These are phyloP conservation scores for Globisporangium orthogonon DNA, from an alignment of 352 stramenopile species.

Conservation along the genomic window DNA sequence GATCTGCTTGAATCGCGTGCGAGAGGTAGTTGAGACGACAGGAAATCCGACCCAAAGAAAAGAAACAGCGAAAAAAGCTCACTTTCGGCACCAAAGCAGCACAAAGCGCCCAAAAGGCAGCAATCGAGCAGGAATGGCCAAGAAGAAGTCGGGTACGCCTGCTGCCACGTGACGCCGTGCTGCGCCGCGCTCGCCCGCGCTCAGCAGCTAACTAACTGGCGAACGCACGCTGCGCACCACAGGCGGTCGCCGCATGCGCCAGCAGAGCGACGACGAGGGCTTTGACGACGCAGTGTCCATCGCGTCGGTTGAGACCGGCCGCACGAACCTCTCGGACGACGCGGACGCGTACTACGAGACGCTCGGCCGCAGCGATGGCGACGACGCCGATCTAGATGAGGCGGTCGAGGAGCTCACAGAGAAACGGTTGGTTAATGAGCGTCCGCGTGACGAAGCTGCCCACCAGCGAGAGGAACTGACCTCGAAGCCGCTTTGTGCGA, in stretches of 20 bases:
- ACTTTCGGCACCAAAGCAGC: neutral
- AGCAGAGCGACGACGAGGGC: constrained; percentile 56
- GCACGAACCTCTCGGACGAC: constrained; percentile 56
- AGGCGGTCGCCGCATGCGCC: constrained; percentile 39
- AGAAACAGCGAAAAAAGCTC: neutral
- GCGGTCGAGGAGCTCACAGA: constrained; percentile 74
- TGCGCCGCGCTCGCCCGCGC: neutral
- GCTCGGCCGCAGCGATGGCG: constrained; percentile 47
- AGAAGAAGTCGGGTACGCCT: constrained; percentile 50
- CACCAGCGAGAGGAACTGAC: neutral
- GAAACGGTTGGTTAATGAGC: constrained; percentile 36
- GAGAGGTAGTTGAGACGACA: no score
- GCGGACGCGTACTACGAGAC: constrained; percentile 58
- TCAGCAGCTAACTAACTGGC: no score
- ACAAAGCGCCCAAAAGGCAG: neutral
- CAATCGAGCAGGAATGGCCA: constrained; percentile 29
- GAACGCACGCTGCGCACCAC: no score
- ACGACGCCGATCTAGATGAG: constrained; percentile 66
- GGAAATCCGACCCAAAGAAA: no score
- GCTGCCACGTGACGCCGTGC: no score
- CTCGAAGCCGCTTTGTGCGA: neutral
- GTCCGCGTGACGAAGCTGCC: neutral
- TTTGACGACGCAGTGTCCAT: constrained; percentile 63
- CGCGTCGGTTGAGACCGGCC: constrained; percentile 58
- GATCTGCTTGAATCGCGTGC: no score